Evolutionary conservation across 805 yeast genomes (phyloP), one percentile per base, ranked within the genome.

Genomic region (Starmerella riodocensis): DNA sequence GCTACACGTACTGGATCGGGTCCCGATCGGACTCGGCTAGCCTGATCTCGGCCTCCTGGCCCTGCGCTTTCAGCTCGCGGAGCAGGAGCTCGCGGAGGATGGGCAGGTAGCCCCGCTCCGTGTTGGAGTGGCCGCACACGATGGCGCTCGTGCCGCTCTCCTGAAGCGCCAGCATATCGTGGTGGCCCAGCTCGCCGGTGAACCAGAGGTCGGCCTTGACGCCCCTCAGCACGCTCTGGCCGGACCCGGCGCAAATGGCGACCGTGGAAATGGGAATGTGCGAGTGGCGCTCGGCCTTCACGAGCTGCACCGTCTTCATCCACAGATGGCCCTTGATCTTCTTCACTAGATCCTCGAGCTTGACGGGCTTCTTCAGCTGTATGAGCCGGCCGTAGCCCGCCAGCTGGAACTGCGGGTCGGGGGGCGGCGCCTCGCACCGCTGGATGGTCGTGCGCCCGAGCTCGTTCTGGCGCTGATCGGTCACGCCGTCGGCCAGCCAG

Each of bases 221-320:
- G 6, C 63, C 59, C 26, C 60, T 55, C 59, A 84, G 76, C 1
- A 86, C 83, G 1, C 77, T 67, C 3, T 81, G 78, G 0, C 98
- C 97, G 2, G 94, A 80, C 0, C 99, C 99, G 3, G 98, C 97
- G 60, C 99, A 91, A 13, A 91, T 58, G 0, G 96, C 97, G 18
- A 85, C 63, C 0, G 71, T 67, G 19, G 57, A 59, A 38, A 84
- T 66, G 3, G 43, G 43, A 31, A 40, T 57, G 48, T 31, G 55
- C 11, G 41, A 54, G 29, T 47, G 46, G 7, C 52, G 56, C 5
- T 22, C 20, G 3, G 51, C 49, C 6, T 50, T 52, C 12, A 83
- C 82, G 2, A 83, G 71, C 55, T 82, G 93, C 6, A 86, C 62
- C 46, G 73, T 59, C 0, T 58, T 39, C 39, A 88, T 58, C 0